These are phyloP conservation scores for Carex cristatella DNA, from an alignment of 176 grass and related monocot species.

Conservation along the genomic window DNA sequence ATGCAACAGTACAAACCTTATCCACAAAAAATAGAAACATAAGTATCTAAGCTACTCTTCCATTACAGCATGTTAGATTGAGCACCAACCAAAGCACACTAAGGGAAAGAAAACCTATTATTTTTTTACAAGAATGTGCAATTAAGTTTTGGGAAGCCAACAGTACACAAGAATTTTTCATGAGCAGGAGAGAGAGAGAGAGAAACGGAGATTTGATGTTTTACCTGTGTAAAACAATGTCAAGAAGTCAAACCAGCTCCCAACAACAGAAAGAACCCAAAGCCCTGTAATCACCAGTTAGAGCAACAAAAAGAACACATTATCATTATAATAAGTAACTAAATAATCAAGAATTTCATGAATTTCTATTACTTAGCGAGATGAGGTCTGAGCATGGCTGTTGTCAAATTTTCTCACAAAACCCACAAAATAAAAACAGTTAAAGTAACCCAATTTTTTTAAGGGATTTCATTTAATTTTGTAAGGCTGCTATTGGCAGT, in stretches of 20 bases:
- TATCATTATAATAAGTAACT: background rate
- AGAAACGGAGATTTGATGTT: background rate
- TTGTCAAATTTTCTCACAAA: no score
- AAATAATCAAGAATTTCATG: no score
- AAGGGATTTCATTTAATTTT: no score
- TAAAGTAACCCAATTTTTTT: no score
- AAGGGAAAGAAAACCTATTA: background rate
- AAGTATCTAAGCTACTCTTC: background rate
- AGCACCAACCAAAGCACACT: background rate
- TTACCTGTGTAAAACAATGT: conserved; percentile 73
- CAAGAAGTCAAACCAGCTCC: conserved; percentile 52
- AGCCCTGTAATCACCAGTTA: conserved; percentile 61
- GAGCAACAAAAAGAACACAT: background rate
- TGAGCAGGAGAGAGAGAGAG: background rate
- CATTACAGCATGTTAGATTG: background rate
- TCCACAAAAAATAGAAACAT: background rate
- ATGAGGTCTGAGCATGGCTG: no score
- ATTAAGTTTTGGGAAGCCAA: background rate
- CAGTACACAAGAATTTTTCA: background rate
- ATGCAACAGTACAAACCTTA: conserved; percentile 51
- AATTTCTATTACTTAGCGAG: no score
- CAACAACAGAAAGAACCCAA: conserved; percentile 69
- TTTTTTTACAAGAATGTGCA: background rate
- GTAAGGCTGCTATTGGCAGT: no score
- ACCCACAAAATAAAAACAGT: no score